Evolutionary conservation across 2,329 filamentous ascomycete genomes (phyloP), one percentile per base, ranked within the genome.

Genomic region (Arthroderma sp.): DNA sequence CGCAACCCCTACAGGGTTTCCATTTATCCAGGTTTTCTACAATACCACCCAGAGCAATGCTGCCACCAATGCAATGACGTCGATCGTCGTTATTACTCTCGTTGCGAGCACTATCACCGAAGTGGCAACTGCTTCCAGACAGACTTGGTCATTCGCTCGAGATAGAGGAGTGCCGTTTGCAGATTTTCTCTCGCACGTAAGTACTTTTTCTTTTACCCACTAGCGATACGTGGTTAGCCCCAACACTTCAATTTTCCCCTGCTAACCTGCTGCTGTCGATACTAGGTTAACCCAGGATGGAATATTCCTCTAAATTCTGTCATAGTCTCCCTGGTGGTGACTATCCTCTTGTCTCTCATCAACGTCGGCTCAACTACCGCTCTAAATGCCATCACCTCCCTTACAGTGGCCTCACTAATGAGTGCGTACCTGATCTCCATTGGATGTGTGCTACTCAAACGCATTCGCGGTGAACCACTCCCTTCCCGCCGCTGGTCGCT

Each of bases 1-100:
- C 2, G 66, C 67, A 0, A 74, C 73, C 0, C 71, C 72, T 0
- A 79, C 79, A 0, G 75, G 74, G 0, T 81, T 79, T 52, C 81
- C 82, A 0, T 82, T 82, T 61, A 82, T 85, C 63, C 73, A 81
- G 54, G 75, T 83, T 21, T 82, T 82, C 58, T 73, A 73, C 60
- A 74, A 80, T 37, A 75, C 75, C 1, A 79, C 79, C 1, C 68
- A 73, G 1, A 77, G 74, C 17, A 66, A 73, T 1, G 74, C 72
- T 1, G 79, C 75, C 0, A 75, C 79, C 0, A 74, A 75, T 1
- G 73, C 76, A 19, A 79, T 81, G 75, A 71, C 74, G 0, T 66
- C 72, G 3, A 72, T 82, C 17, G 67, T 81, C 2, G 71, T 80
- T 2, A 66, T 80, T 17, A 75, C 79, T 31, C 68, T 76, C 4